These are phyloP conservation scores for Trifolium dubium DNA, from an alignment of 306 rosid species.

Conservation along the genomic window DNA sequence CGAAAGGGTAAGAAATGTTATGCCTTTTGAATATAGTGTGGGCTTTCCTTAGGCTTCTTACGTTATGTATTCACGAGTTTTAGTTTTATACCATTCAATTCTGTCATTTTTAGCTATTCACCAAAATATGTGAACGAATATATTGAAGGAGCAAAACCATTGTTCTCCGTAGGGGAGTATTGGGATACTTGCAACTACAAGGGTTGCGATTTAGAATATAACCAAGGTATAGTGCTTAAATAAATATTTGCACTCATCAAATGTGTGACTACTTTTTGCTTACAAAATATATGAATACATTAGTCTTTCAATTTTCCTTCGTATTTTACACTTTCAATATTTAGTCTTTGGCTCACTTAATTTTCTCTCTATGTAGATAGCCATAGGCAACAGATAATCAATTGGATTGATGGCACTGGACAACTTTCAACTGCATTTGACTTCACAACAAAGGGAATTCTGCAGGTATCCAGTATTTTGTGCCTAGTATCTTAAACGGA, in stretches of 20 bases:
- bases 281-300: background rate
- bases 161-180: conserved; percentile 81
- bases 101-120: conserved; percentile 56
- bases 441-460: conserved; percentile 96
- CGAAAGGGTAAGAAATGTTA: conserved; percentile 65
- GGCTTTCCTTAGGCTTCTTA: conserved; percentile 7
- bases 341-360: conserved; percentile 22
- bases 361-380: conserved; percentile 56
- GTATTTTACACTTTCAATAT: background rate
- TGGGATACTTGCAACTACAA: conserved; percentile 92
- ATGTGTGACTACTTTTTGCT: background rate
- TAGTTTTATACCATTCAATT: conserved; percentile 30
- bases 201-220: conserved; percentile 67
- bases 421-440: conserved; percentile 90
- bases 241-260: background rate
- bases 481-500: background rate
- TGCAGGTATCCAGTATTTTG: conserved; percentile 65
- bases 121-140: conserved; percentile 88
- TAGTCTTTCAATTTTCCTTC: conserved; percentile 20
- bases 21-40: background rate
- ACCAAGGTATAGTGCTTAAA: conserved; percentile 67
- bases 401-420: conserved; percentile 89
- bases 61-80: conserved; percentile 4
- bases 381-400: conserved; percentile 77
- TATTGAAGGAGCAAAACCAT: conserved; percentile 81